Evolutionary conservation across 1,139 yeast genomes (phyloP).

Genomic region (Debaryomyces fabryi): DNA sequence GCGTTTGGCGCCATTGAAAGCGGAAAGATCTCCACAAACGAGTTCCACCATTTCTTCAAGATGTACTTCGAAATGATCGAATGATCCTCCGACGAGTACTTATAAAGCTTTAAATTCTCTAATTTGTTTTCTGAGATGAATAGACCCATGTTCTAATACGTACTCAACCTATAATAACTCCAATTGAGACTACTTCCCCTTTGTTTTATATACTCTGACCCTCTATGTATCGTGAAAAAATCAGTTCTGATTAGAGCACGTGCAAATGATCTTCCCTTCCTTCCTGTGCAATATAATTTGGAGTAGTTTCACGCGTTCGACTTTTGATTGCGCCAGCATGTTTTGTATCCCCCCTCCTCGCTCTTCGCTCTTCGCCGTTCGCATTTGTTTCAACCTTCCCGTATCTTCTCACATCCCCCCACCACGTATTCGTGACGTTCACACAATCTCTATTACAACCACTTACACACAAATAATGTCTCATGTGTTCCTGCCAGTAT

Average conservation of each 20-base stretch:
- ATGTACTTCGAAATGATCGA: conserved; percentile 75
- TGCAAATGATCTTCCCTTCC: neutral
- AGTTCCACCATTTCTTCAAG: conserved; percentile 77
- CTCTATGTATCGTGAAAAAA: neutral
- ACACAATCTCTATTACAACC: neutral
- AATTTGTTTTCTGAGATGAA: conserved; percentile 66
- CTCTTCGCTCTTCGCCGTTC: neutral
- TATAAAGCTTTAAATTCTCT: conserved; percentile 66
- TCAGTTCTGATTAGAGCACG: neutral
- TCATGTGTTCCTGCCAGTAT: neutral
- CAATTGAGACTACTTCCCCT: neutral
- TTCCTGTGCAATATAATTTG: neutral
- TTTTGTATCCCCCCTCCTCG: neutral
- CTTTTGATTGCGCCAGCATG: neutral
- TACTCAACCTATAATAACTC: neutral
- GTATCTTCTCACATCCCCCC: too few relatives aligned
- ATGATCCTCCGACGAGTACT: conserved; percentile 77
- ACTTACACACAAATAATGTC: neutral
- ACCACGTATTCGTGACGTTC: too few relatives aligned
- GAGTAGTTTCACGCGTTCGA: neutral
- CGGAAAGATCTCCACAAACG: conserved; percentile 77
- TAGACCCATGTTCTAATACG: conserved; percentile 58
- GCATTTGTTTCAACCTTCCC: too few relatives aligned
- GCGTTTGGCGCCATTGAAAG: conserved; percentile 86
- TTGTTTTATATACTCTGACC: neutral